phyloP scores from a whole-genome alignment of 108 stramenopile genomes.

The Cyclotella distinguenda region DNA sequence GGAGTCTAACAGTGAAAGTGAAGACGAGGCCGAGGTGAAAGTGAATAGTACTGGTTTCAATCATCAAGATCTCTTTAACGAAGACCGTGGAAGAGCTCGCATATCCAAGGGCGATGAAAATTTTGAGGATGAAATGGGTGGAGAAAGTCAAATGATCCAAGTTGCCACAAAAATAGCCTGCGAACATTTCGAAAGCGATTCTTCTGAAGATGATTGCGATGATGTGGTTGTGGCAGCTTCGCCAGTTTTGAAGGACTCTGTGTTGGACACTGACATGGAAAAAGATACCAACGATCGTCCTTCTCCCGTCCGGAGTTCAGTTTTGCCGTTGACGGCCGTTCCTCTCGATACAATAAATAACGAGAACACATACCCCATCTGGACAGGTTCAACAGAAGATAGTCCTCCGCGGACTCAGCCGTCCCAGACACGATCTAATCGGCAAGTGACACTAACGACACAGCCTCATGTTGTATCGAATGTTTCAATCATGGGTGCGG shows the following conservation, averaged over 20 bases:
- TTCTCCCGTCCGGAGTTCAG: conserved; percentile 2
- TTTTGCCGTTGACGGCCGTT: background rate
- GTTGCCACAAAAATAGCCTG: conserved; percentile 40
- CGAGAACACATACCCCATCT: background rate
- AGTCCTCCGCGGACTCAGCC: conserved; percentile 3
- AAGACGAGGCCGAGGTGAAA: conserved; percentile 14
- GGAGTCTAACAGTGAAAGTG: conserved; percentile 11
- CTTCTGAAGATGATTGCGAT: conserved; percentile 14
- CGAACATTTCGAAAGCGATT: conserved; percentile 22
- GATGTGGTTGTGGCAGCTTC: background rate
- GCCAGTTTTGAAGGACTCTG: background rate
- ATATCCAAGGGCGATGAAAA: conserved; percentile 60
- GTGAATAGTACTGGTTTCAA: conserved; percentile 27
- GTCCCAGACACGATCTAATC: background rate
- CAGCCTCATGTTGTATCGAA: conserved; percentile 12
- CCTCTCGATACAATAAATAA: background rate
- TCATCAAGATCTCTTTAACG: conserved; percentile 60
- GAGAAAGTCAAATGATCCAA: conserved; percentile 54
- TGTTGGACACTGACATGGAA: background rate
- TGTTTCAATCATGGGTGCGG: conserved; percentile 30
- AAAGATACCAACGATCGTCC: background rate
- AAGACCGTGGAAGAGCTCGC: conserved; percentile 56
- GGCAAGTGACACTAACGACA: background rate
- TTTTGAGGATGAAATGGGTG: conserved; percentile 80
- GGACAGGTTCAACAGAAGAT: background rate